Percentiles rank a stretch among this genome's conserved stretches.
phyloP scores from a whole-genome alignment of 441 rosid species.

The Adansonia madagascariensis region DNA sequence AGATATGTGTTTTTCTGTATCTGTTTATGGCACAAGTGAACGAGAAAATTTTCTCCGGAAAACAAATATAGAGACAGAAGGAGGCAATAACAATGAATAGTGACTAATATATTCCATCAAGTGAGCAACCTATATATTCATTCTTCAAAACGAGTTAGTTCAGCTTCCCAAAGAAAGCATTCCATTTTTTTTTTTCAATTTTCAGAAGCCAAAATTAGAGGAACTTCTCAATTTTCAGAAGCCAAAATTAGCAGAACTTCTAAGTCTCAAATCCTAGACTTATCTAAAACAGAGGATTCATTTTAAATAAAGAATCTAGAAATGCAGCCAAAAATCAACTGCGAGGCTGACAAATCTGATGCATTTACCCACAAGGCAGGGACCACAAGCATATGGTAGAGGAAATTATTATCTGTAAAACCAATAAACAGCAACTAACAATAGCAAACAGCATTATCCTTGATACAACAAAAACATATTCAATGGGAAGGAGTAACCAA shows the following conservation, averaged over 20 bases:
- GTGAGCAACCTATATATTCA: neutral
- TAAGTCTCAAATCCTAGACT: neutral
- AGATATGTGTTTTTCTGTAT: neutral
- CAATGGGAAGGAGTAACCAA: constrained; percentile 19
- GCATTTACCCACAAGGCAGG: neutral
- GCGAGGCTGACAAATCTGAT: neutral
- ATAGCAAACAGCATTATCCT: neutral
- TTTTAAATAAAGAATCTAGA: neutral
- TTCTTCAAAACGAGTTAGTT: neutral
- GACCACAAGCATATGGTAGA: neutral
- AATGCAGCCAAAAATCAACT: constrained; percentile 8
- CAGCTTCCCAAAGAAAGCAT: neutral
- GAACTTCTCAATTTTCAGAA: neutral
- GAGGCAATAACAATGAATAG: neutral
- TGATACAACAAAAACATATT: constrained; percentile 9
- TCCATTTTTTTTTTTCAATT: neutral
- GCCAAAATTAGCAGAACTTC: neutral
- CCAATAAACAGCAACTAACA: neutral
- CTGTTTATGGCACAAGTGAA: neutral
- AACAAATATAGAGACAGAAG: neutral
- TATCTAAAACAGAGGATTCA: constrained; percentile 16
- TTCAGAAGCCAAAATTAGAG: neutral
- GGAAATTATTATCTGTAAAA: constrained; percentile 1
- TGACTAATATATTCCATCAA: neutral
- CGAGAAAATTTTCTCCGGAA: neutral